Base-by-base conservation (phyloP, 1,284 basidiomycete species). In the Cryptococcus sp. region DNA sequence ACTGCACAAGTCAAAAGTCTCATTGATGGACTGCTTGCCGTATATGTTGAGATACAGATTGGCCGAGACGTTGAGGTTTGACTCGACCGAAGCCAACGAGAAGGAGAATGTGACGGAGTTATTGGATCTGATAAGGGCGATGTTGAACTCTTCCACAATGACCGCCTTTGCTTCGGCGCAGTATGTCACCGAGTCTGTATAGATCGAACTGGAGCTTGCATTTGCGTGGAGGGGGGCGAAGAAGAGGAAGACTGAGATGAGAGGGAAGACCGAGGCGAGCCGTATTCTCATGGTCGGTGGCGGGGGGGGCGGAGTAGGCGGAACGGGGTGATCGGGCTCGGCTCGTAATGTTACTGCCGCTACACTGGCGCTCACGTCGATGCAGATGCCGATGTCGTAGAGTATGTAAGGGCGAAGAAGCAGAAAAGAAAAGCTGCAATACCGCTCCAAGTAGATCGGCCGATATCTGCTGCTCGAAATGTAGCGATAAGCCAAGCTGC, bases 121-220 rank as follows among this genome's bases (percentile, higher is more conserved):
- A 70, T 92, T 93, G 57, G 80, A 70, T 49, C 84, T 82, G 66
- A 87, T 86, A 75, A 90, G 93, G 10, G 84, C 81, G 58, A 93
- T 80, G 68, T 91, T 86, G 72, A 94, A 90, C 66, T 87, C 84
- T 75, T 91, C 85, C 49, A 94, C 83, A 67, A 92, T 85, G 62
- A 94, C 82, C 39, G 85, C 84, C 73, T 87, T 85, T 45, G 90
- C 88, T 43, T 89, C 87, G 52, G 87, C 82, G 78, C 91, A 94
- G 76, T 93, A 93, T 19, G 90, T 88, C 65, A 93, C 90, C 53
- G 90, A 89, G 46, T 90, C 90, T 42, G 91, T 91, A 77, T 57
- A 73, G 10, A 77, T 66, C 4, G 51, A 61, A 17, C 52, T 54
- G 2, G 40, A 51, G 5, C 50, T 63, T n/a, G 48, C 55, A 23